Base-by-base conservation (phyloP, 1,139 yeast species). In the Nakaseomyces uthaithaninus region DNA sequence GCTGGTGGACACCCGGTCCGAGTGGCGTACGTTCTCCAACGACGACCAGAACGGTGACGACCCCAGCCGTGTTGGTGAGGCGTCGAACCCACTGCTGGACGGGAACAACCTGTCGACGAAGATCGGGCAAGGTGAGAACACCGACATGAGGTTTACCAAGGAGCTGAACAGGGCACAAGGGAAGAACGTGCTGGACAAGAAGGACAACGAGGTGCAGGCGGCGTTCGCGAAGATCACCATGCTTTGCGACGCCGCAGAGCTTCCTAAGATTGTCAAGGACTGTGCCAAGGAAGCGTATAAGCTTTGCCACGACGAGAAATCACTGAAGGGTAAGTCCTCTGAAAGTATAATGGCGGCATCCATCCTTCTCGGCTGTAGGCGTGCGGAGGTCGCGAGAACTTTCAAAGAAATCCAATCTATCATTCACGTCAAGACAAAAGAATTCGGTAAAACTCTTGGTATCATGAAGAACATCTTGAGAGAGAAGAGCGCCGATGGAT, bases 41-140 rank as follows among this genome's bases (percentile, higher is more conserved):
- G 98, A 91, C 62, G 98, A 91, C 61, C 97, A 89, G 64, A 93
- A 91, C 51, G 95, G 94, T 53, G 97, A 87, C 59, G 98, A 91
- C 62, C 98, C 98, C 3, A 81, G 94, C 53, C 97, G 98, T 83
- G 98, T 91, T 49, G 98, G 98, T 62, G 97, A 89, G 58, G 97
- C 97, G 3, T 82, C 93, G n/a, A 89, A 89, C 59, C 96, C 97
- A 11, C 67, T 89, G 46, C 69, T 93, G 53, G 97, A 89, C 55
- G 84, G 94, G 19, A 93, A 84, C 54, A 94, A 87, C 62, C 77
- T 91, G 45, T 87, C 94, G 16, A 91, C 98, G 4, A 79, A 89
- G 71, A 93, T 91, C 46, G 85, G 96, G 17, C 78, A 80, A 46
- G 86, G 81, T 24, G 83, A 83, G 36, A 54, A 56, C 37, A 87